Conservation (phyloP, 345 rosid genomes). For the Gossypium stocksii region DNA sequence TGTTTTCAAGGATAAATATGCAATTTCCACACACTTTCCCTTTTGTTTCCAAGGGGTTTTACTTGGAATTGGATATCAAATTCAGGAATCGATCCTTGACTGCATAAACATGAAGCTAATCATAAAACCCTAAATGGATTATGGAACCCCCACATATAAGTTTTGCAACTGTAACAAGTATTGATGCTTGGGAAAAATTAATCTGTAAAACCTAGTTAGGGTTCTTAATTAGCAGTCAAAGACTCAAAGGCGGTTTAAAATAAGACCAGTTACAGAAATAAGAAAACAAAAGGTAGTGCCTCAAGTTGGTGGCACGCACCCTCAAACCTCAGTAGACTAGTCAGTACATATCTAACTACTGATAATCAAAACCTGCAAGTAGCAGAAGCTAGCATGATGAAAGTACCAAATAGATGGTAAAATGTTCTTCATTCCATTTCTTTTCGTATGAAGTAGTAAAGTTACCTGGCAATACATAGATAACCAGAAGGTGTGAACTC, state of each 20-base stretch:
- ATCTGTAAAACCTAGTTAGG: conserved; percentile 4
- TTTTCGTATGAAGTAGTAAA: background rate
- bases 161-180: background rate
- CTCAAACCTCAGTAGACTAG: background rate
- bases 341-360: background rate
- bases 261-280: background rate
- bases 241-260: background rate
- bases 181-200: background rate
- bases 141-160: background rate
- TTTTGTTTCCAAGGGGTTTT: background rate
- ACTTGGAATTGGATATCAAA: background rate
- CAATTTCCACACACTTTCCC: background rate
- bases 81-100: background rate
- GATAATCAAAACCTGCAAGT: conserved; percentile 3
- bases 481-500: background rate
- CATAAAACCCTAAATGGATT: conserved; percentile 10
- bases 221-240: conserved; percentile 13
- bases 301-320: background rate
- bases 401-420: background rate
- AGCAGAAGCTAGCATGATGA: conserved; percentile 1
- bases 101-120: background rate
- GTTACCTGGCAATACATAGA: background rate
- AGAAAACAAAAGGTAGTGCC: background rate
- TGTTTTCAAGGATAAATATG: background rate
- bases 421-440: background rate